Evolutionary conservation across 2,329 filamentous ascomycete species (phyloP).

Genomic region (Beauveria asiatica): DNA sequence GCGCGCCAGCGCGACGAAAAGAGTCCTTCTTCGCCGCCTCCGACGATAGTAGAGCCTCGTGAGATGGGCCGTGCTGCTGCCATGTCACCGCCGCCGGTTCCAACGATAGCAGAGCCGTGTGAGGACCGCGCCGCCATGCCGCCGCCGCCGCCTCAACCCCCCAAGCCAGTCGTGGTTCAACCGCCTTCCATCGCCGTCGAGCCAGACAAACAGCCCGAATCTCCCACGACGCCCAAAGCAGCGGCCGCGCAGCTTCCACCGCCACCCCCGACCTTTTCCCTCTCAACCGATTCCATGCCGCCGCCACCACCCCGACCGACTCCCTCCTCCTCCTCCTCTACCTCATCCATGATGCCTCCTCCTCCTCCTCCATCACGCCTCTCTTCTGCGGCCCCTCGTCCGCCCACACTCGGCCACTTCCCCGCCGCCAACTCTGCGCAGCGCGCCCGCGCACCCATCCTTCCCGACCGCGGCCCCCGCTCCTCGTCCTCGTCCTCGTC

Average conservation of each 20-base stretch:
- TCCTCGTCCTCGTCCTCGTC: constrained; percentile 20
- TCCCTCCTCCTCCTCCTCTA: background rate
- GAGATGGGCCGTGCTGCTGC: too few relatives aligned
- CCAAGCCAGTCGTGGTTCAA: constrained; percentile 22
- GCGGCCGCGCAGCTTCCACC: constrained; percentile 35
- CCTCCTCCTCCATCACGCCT: constrained; percentile 13
- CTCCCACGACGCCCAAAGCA: constrained; percentile 15
- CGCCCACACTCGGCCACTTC: constrained; percentile 34
- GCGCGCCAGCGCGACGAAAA: background rate
- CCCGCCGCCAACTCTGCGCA: constrained; percentile 45
- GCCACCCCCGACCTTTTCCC: constrained; percentile 33
- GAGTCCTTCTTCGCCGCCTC: background rate
- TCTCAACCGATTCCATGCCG: constrained; percentile 24
- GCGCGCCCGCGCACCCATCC: constrained; percentile 33
- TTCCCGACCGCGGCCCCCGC: constrained; percentile 29
- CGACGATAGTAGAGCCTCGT: constrained; percentile 7
- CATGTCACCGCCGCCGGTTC: background rate
- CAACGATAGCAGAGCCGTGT: constrained; percentile 3
- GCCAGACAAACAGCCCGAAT: background rate
- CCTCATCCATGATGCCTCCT: constrained; percentile 10
- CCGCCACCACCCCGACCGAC: constrained; percentile 5
- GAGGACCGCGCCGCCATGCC: constrained; percentile 25
- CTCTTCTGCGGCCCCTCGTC: constrained; percentile 20
- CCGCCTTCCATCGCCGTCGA: constrained; percentile 15
- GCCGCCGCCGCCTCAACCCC: constrained; percentile 24